A percentile compares a stretch with the other conserved stretches of the same genome.
Conservation (phyloP, 306 rosid genomes). For the Medicago arabica region DNA sequence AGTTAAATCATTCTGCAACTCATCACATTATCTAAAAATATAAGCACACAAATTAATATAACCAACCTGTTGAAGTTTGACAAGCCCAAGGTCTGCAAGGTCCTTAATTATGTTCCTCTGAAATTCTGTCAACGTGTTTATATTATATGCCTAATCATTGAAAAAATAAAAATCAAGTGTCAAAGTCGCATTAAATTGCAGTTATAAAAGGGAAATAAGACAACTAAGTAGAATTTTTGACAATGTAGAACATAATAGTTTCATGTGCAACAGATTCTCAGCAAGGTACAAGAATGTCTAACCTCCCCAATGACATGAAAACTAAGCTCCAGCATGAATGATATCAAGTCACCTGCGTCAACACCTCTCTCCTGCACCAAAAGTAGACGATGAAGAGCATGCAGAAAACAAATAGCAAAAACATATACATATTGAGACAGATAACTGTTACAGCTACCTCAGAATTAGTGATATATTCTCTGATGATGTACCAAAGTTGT, state of each 20-base stretch:
- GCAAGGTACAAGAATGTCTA: constrained; percentile 38
- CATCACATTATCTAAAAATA: constrained; percentile 36
- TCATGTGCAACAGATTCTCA: constrained; percentile 18
- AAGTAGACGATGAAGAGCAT: constrained; percentile 32
- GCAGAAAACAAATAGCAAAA: constrained; percentile 34
- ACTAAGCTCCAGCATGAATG: constrained; percentile 94
- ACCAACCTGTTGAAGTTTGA: constrained; percentile 99
- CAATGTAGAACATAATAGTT: constrained; percentile 23
- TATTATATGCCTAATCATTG: constrained; percentile 73
- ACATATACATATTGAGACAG: neutral
- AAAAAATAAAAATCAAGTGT: constrained; percentile 39
- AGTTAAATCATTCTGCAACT: constrained; percentile 35
- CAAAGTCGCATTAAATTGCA: constrained; percentile 33
- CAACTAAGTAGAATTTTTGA: constrained; percentile 3
- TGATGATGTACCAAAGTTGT: constrained; percentile 96
- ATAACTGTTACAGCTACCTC: constrained; percentile 62
- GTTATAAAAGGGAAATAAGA: constrained; percentile 31
- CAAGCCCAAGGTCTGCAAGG: constrained; percentile 91
- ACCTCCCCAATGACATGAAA: constrained; percentile 98
- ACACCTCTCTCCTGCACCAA: constrained; percentile 80
- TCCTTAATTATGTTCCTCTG: constrained; percentile 78
- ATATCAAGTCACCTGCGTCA: constrained; percentile 88
- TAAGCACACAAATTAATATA: constrained; percentile 38
- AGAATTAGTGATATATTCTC: constrained; percentile 92
- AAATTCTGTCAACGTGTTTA: constrained; percentile 71